Conservation (phyloP, 2,329 filamentous ascomycete species). For the Fusarium napiforme region DNA sequence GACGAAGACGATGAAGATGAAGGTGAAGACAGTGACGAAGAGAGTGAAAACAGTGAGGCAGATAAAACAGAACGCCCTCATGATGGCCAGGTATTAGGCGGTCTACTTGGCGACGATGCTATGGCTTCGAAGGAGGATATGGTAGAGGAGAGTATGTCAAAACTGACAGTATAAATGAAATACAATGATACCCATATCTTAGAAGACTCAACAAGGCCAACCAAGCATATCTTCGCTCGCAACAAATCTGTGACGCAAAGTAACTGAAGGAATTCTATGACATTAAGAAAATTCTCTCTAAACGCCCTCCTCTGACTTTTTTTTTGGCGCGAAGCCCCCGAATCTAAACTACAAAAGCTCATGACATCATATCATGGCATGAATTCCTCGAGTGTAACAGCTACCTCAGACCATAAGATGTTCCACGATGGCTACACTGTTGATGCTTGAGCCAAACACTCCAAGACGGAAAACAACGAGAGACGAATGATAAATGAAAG, state of each 20-base stretch:
- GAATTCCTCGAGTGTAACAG: slow-evolving; percentile 49
- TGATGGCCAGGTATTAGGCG: slow-evolving; percentile 31
- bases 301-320: slow-evolving; percentile 35
- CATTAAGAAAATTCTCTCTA: slow-evolving; percentile 41
- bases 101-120: slow-evolving; percentile 38
- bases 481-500: slow-evolving; percentile 19
- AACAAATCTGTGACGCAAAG: not conserved
- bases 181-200: slow-evolving; percentile 33
- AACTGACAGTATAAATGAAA: slow-evolving; percentile 43
- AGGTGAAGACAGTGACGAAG: slow-evolving; percentile 47
- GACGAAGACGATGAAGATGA: slow-evolving; percentile 46
- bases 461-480: slow-evolving; percentile 29
- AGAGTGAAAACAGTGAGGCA: slow-evolving; percentile 42
- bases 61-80: slow-evolving; percentile 34
- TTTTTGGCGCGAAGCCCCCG: slow-evolving; percentile 41
- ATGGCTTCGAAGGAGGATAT: slow-evolving; percentile 22
- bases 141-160: slow-evolving; percentile 46
- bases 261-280: slow-evolving; percentile 30
- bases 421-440: slow-evolving; percentile 47
- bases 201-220: not conserved
- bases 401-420: slow-evolving; percentile 53
- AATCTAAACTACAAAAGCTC: slow-evolving; percentile 56
- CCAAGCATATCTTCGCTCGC: not conserved
- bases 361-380: slow-evolving; percentile 48
- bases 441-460: slow-evolving; percentile 33